Percentiles rank a stretch among this genome's conserved stretches.
Evolutionary conservation across 2,329 filamentous ascomycete genomes (phyloP).

Genomic region (Penicillium frequentans): DNA sequence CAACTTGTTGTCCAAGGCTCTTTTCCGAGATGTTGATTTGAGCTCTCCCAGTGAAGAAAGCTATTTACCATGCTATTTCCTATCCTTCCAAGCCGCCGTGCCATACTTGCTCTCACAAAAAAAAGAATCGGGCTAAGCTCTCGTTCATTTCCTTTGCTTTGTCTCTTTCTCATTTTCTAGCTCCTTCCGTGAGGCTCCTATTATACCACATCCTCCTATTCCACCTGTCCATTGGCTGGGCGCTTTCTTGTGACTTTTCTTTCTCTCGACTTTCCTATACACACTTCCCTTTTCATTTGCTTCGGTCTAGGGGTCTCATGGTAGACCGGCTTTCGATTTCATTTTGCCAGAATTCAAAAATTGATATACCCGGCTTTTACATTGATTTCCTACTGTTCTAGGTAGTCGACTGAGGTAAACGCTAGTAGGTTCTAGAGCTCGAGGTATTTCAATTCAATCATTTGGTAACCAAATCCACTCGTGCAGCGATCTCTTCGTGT

Average conservation of each 20-base stretch:
- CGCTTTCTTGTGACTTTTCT: conserved; percentile 1
- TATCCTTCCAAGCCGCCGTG: conserved; percentile 1
- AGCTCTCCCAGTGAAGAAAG: conserved; percentile 1
- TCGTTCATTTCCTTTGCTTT: conserved; percentile 1
- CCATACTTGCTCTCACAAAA: neutral
- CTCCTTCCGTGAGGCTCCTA: neutral
- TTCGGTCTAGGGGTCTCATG: neutral
- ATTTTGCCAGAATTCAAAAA: conserved; percentile 9
- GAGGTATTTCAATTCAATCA: neutral
- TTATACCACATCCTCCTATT: neutral
- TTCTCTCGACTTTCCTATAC: conserved; percentile 10
- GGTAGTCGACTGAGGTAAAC: neutral
- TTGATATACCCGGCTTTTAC: conserved; percentile 22
- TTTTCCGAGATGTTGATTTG: conserved; percentile 6
- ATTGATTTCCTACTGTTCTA: neutral
- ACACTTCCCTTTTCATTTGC: conserved; percentile 1
- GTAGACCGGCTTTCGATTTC: conserved; percentile 3
- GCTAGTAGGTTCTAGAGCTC: neutral
- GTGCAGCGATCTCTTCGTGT: too few species aligned
- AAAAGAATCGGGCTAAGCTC: neutral
- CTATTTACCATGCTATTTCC: conserved; percentile 1
- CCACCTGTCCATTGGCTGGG: neutral
- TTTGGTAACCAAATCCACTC: neutral
- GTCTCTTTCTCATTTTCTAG: neutral
- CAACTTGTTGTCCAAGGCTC: neutral